Percentiles rank a stretch among this genome's conserved stretches.
Conservation (phyloP, 2,329 filamentous ascomycete genomes). For the Fusarium tricinctum region DNA sequence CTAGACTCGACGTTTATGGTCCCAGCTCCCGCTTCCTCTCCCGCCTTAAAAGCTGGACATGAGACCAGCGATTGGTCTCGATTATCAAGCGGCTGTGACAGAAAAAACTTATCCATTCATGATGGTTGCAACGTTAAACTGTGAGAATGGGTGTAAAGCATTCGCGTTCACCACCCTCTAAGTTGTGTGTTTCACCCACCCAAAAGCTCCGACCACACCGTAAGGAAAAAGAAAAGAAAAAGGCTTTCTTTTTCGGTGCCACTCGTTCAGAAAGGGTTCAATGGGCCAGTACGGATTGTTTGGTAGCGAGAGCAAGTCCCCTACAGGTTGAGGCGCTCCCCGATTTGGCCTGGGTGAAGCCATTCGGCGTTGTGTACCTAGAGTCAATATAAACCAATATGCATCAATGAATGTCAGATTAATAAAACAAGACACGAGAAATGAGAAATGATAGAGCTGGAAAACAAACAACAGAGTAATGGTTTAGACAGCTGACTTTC, state of each 20-base stretch:
- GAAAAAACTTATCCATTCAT: neutral
- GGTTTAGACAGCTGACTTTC: neutral
- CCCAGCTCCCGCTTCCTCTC: constrained; percentile 9
- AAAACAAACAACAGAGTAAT: neutral
- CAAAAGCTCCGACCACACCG: constrained; percentile 19
- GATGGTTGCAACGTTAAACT: neutral
- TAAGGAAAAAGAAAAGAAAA: neutral
- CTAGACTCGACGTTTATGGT: constrained; percentile 17
- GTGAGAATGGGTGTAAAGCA: neutral
- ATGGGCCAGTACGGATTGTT: neutral
- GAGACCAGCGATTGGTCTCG: constrained; percentile 16
- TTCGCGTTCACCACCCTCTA: constrained; percentile 11
- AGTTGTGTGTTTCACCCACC: constrained; percentile 42
- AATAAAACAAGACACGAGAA: constrained; percentile 2
- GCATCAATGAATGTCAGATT: neutral
- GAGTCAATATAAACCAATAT: neutral
- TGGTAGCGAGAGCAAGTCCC: neutral
- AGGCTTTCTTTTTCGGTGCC: constrained; percentile 26
- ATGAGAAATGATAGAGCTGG: neutral
- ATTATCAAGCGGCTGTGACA: neutral
- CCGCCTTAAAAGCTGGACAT: constrained; percentile 23
- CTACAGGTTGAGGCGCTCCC: neutral
- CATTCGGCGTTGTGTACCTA: neutral
- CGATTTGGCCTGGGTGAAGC: neutral
- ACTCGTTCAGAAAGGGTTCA: constrained; percentile 20